phyloP scores from a whole-genome alignment of 1,284 basidiomycete genomes.

The Cryptococcus sp. region DNA sequence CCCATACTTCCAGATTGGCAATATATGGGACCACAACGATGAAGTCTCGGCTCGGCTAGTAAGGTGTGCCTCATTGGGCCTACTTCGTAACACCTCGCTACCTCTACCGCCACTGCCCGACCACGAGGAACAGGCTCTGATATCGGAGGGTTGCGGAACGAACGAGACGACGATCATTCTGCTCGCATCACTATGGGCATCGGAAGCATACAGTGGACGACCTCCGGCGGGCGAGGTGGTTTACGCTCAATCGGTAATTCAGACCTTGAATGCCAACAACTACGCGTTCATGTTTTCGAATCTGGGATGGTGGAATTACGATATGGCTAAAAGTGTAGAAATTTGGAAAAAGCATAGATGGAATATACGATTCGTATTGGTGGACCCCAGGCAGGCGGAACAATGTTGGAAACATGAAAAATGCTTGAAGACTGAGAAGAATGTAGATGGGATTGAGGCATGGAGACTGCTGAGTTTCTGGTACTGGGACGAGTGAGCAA shows the following conservation, averaged over 20 bases:
- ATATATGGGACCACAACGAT: conserved; percentile 31
- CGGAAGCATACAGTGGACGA: conserved; percentile 23
- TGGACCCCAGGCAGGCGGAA: conserved; percentile 29
- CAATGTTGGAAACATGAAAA: conserved; percentile 23
- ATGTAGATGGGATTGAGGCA: conserved; percentile 36
- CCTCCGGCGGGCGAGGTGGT: conserved; percentile 31
- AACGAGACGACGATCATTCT: conserved; percentile 38
- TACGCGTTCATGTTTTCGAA: conserved; percentile 37
- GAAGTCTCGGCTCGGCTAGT: conserved; percentile 16
- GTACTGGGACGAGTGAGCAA: conserved; percentile 43
- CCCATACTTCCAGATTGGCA: conserved; percentile 27
- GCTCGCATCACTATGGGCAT: conserved; percentile 28
- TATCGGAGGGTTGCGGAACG: conserved; percentile 25
- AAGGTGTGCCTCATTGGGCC: conserved; percentile 20
- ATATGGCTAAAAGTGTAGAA: conserved; percentile 30
- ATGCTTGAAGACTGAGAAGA: conserved; percentile 28
- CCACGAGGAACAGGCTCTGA: conserved; percentile 20
- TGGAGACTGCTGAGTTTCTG: conserved; percentile 46
- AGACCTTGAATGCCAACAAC: conserved; percentile 29
- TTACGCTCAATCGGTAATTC: conserved; percentile 37
- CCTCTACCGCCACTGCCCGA: conserved; percentile 6
- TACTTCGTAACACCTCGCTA: conserved; percentile 26
- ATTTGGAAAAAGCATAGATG: conserved; percentile 25
- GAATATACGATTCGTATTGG: conserved; percentile 31
- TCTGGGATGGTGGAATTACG: conserved; percentile 32